Conservation (phyloP, 2,329 filamentous ascomycete species). For the Arthrobotrys iridis region DNA sequence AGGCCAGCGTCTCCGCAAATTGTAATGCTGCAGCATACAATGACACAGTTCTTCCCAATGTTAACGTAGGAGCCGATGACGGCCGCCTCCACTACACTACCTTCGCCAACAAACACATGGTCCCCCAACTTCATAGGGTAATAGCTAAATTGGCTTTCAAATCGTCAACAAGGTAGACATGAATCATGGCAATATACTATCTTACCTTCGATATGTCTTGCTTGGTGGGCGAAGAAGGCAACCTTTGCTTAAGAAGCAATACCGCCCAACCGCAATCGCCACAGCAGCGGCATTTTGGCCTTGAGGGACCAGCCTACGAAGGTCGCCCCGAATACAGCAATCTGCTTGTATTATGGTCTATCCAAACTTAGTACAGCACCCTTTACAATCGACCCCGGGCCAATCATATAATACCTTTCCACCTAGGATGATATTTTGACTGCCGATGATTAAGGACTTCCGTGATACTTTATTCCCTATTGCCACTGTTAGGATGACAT, state of each 20-base stretch:
- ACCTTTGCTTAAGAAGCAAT: conserved; percentile 84
- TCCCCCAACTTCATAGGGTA: conserved; percentile 93
- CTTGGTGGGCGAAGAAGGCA: conserved; percentile 84
- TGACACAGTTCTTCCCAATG: conserved; percentile 78
- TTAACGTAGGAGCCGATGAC: conserved; percentile 85
- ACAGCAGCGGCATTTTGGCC: conserved; percentile 65
- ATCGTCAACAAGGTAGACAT: neutral
- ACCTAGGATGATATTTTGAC: conserved; percentile 96
- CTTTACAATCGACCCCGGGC: neutral
- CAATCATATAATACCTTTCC: conserved; percentile 68
- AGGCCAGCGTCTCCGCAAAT: neutral
- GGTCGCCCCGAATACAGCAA: conserved; percentile 90
- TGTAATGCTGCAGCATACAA: conserved; percentile 63
- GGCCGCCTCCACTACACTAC: conserved; percentile 81
- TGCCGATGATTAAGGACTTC: conserved; percentile 88
- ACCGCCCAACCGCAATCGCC: conserved; percentile 87
- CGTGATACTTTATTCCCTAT: conserved; percentile 96
- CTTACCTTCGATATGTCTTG: conserved; percentile 76
- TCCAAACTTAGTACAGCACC: neutral
- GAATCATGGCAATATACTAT: neutral
- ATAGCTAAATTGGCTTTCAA: conserved; percentile 70
- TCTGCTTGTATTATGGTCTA: conserved; percentile 91
- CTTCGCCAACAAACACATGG: conserved; percentile 86
- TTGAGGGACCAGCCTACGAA: conserved; percentile 70
- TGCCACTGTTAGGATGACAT: neutral